Conservation (phyloP, 179 eudicot species). For the Silene coronaria region DNA sequence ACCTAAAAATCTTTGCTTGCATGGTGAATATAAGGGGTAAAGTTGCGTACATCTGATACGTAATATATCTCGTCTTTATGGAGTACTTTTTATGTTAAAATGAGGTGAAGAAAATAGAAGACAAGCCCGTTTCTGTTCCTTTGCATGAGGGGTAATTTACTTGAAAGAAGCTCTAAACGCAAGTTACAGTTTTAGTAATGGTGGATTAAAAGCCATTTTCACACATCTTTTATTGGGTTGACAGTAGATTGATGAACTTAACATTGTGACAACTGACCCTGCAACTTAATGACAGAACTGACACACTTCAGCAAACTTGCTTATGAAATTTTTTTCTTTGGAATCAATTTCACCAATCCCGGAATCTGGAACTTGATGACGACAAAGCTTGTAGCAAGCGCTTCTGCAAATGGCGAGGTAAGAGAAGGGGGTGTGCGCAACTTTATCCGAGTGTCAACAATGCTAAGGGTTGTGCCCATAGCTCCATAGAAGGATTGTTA, state of each 20-base stretch:
- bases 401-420: not conserved
- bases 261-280: constrained; percentile 7
- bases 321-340: not conserved
- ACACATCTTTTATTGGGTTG: not conserved
- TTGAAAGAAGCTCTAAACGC: too few relatives aligned
- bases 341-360: not conserved
- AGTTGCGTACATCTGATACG: too few relatives aligned
- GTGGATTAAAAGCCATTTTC: constrained; percentile 13
- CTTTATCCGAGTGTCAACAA: not conserved
- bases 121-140: not conserved
- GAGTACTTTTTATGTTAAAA: too few relatives aligned
- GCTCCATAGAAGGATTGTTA: not conserved
- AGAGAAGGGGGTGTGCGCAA: not conserved
- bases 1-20: not conserved
- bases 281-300: constrained; percentile 15
- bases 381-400: not conserved
- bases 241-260: not conserved
- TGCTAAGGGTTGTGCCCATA: not conserved
- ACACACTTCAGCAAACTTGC: not conserved
- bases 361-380: not conserved
- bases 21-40: too few relatives aligned
- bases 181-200: not conserved
- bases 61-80: too few relatives aligned
- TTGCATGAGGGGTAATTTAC: not conserved
- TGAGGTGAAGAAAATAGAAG: too few relatives aligned